phyloP scores from a whole-genome alignment of 2,329 filamentous ascomycete genomes.

The Paradendryphiella salina region DNA sequence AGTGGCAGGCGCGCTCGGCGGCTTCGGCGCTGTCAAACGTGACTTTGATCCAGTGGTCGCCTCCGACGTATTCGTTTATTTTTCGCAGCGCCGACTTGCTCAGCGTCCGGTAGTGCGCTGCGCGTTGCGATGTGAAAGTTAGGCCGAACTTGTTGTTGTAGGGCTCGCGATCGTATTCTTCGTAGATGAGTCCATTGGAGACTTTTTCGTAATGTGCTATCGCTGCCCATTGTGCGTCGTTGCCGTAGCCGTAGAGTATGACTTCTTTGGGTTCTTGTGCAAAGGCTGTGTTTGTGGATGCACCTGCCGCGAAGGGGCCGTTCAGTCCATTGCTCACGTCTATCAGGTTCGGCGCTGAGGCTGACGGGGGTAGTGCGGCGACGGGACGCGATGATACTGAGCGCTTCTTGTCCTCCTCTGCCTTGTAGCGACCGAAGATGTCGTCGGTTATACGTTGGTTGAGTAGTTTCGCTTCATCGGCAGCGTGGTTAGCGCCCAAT shows the following conservation, averaged over 20 bases:
- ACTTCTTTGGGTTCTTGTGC: constrained; percentile 71
- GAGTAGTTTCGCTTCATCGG: constrained; percentile 55
- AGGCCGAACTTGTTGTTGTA: constrained; percentile 73
- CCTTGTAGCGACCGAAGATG: constrained; percentile 49
- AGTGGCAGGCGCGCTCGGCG: constrained; percentile 54
- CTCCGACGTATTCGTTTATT: constrained; percentile 79
- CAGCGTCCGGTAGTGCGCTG: constrained; percentile 68
- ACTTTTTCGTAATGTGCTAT: constrained; percentile 87
- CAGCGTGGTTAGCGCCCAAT: constrained; percentile 58
- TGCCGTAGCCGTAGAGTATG: constrained; percentile 80
- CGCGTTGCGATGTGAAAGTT: constrained; percentile 69
- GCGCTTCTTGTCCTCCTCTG: constrained; percentile 35
- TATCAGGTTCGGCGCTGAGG: constrained; percentile 39
- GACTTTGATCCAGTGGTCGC: constrained; percentile 81
- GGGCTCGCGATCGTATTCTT: constrained; percentile 90
- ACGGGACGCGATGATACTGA: constrained; percentile 30
- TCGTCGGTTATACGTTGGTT: constrained; percentile 53
- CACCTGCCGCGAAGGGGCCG: constrained; percentile 32
- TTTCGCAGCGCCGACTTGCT: constrained; percentile 74
- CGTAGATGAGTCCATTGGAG: constrained; percentile 77
- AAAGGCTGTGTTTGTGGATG: constrained; percentile 43
- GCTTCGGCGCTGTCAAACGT: constrained; percentile 56
- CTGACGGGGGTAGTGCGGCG: constrained; percentile 33
- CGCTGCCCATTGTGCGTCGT: constrained; percentile 73
- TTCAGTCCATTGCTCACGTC: constrained; percentile 33